Evolutionary conservation across 2,329 filamentous ascomycete genomes (phyloP), one percentile per base, ranked within the genome.

Genomic region (Sordariomycetes sp.): DNA sequence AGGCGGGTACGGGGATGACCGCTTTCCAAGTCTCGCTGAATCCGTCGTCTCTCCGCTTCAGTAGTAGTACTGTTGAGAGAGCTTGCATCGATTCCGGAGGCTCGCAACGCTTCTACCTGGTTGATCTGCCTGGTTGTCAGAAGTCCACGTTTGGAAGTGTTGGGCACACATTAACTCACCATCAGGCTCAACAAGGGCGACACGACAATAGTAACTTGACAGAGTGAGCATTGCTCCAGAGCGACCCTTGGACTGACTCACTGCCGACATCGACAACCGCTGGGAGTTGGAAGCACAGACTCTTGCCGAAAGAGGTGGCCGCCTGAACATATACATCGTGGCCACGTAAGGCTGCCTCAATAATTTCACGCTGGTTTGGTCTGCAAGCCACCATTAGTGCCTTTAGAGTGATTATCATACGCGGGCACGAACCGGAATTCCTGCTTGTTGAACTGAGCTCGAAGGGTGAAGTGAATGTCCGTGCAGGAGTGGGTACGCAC

Each of bases 311-410:
- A 8, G 82, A 86, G 4, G 84, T 88, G 35, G 84, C 84, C 30
- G 90, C 90, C 58, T 95, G 90, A 1, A 96, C 72, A 51, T 94
- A 95, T 28, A 96, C 82, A 79, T 96, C 90, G 42, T 88, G 71
- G 12, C 86, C 82, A 36, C 82, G 75, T 8, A 95, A 68, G 3
- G 85, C 84, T 7, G 86, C 83, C 38, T 72, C 68, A 36, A 96
- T 90, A 37, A 95, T 87, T 49, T 96, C 87, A 39, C 85, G 77
- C 53, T 95, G 90, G 24, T 84, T 66, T 9, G 87, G 86, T 46
- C 86, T 87, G 40, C 14, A 29, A 19, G 17, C 30, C 21, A 28
- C 14, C 17, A 28, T 21, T 9, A 32, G n/a, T 21, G 11, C 19
- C 6, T 19, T 17, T 16, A 26, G 25, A 20, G 35, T 18, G 12